Evolutionary conservation across 345 rosid genomes (phyloP).

Genomic region (Salix exigua): DNA sequence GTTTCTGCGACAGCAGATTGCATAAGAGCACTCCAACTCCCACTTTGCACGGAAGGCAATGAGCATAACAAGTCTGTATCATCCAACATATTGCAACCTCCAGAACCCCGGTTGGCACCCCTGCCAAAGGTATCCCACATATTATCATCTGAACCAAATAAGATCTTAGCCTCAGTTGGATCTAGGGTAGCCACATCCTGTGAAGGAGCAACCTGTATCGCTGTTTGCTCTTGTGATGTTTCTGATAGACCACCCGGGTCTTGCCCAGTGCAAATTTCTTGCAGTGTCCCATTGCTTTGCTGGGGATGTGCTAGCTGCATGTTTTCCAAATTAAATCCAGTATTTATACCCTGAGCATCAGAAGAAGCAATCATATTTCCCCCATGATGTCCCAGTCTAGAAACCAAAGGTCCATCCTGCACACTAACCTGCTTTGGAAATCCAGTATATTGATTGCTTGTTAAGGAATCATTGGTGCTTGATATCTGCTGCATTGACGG

Average conservation of each 20-base stretch:
- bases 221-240: constrained; percentile 30
- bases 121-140: constrained; percentile 77
- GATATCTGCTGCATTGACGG: constrained; percentile 31
- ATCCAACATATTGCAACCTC: constrained; percentile 40
- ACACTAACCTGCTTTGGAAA: constrained; percentile 26
- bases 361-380: constrained; percentile 35
- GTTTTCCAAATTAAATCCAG: constrained; percentile 30
- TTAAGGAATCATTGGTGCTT: constrained; percentile 28
- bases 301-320: constrained; percentile 28
- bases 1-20: constrained; percentile 97
- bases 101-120: constrained; percentile 37
- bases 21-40: constrained; percentile 99
- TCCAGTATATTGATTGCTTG: constrained; percentile 30
- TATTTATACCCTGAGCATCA: constrained; percentile 33
- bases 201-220: constrained; percentile 25
- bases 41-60: constrained; percentile 75
- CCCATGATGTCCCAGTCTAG: constrained; percentile 40
- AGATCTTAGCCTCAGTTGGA: constrained; percentile 80
- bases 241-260: constrained; percentile 43
- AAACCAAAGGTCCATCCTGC: constrained; percentile 31
- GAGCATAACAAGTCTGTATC: constrained; percentile 40
- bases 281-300: constrained; percentile 26
- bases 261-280: constrained; percentile 37
- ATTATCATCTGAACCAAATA: constrained; percentile 74
- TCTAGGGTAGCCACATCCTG: constrained; percentile 58